These are phyloP conservation scores for Linnemannia exigua DNA, from an alignment of 192 early-diverging fungal genomes.

Conservation along the genomic window DNA sequence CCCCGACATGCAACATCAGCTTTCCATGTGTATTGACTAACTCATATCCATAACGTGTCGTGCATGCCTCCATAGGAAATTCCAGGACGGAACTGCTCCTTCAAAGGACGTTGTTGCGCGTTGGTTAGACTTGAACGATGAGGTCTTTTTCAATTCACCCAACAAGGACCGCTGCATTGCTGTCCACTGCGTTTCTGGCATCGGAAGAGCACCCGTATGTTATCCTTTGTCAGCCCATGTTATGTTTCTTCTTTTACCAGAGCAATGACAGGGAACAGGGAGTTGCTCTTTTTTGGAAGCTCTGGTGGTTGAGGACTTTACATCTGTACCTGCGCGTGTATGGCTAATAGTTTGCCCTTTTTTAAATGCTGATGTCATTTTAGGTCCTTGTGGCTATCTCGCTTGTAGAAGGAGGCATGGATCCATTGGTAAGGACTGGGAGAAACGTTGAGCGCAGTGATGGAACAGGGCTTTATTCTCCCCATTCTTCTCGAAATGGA, in stretches of 20 bases:
- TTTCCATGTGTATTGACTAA: not conserved
- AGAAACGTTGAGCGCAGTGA: not conserved
- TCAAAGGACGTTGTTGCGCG: slow-evolving; percentile 44
- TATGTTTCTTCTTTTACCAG: not conserved
- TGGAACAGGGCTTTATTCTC: not conserved
- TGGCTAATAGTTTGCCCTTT: not conserved
- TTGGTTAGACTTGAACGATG: slow-evolving; percentile 60
- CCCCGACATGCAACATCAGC: not conserved
- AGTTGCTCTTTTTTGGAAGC: not conserved
- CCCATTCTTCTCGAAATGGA: not conserved
- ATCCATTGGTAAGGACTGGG: slow-evolving; percentile 64
- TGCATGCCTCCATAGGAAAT: slow-evolving; percentile 57
- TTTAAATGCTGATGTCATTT: not conserved
- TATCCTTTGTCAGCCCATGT: not conserved
- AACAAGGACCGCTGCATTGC: slow-evolving; percentile 46
- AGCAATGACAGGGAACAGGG: not conserved
- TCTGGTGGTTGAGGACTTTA: not conserved
- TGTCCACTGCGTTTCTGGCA: slow-evolving; percentile 84
- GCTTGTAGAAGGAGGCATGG: slow-evolving; percentile 82
- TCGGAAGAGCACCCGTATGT: slow-evolving; percentile 82
- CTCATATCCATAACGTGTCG: not conserved
- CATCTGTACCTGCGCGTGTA: not conserved
- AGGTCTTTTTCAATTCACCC: slow-evolving; percentile 36
- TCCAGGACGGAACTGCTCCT: slow-evolving; percentile 79
- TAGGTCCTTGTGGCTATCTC: slow-evolving; percentile 78